Base-by-base conservation (phyloP, 805 yeast species). In the Limtongia smithiae region DNA sequence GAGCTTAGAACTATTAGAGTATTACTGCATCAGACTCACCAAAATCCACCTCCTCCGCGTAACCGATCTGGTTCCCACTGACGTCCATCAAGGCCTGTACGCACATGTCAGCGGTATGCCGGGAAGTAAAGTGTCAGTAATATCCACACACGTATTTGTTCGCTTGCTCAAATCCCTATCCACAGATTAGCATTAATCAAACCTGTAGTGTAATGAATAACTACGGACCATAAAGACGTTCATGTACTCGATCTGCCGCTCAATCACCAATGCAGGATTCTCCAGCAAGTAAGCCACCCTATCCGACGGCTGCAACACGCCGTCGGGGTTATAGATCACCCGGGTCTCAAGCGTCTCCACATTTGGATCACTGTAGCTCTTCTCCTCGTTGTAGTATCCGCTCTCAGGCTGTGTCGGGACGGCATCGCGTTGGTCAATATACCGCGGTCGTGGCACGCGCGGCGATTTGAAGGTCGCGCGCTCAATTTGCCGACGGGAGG, bases 161-260 rank as follows among this genome's bases (percentile, higher is more conserved):
- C 1, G 93, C 87, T 68, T 93, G 97, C 65, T 91, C 97, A 60
- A 85, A 87, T 1, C 97, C 97, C 40, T 47, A 20, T 2, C 7
- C 11, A 37, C 12, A 9, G 33, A 20, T n/a, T n/a, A n/a, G 21
- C 12, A 18, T 11, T 28, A 17, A 34, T 14, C 7, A 12, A 20
- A 8, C 34, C 12, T 15, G 15, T 12, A 15, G 14, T 20, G 18
- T 11, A 11, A 11, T 12, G 18, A 9, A 11, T 7, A 4, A 27
- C 11, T 11, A 50, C 51, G 24, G 20, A 55, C 54, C 37, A 90
- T 63, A 45, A 89, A 76, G 15, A 93, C 73, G 62, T 88, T 90
- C 88, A 88, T 82, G 71, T 83, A 76, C 69, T 93, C 97, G 21
- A 93, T 72, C 62, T 86, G 85, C 49, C 98, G 75, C 62, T 91